phyloP scores from a whole-genome alignment of 345 rosid species.

The Salix caprea region DNA sequence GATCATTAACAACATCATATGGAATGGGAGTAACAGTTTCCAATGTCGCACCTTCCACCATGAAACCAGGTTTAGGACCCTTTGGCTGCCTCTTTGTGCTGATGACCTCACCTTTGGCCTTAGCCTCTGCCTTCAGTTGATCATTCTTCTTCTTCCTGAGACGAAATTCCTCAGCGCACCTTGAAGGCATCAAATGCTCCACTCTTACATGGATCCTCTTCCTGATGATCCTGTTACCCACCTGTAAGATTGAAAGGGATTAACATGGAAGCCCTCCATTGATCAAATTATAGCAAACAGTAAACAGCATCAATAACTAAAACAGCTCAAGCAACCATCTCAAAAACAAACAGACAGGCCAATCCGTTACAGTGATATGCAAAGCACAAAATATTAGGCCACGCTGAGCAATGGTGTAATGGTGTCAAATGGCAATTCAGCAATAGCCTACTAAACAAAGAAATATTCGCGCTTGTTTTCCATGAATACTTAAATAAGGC shows the following conservation, averaged over 20 bases:
- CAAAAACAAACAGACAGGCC: background rate
- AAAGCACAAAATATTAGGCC: background rate
- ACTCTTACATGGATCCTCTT: slow-evolving; percentile 69
- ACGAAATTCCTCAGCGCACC: slow-evolving; percentile 59
- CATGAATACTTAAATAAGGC: background rate
- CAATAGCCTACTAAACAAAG: background rate
- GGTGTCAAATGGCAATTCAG: background rate
- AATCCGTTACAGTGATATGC: background rate
- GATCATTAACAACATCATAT: slow-evolving; percentile 73
- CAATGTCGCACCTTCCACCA: slow-evolving; percentile 70
- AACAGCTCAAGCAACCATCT: background rate
- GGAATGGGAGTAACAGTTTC: slow-evolving; percentile 79
- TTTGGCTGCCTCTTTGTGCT: slow-evolving; percentile 73
- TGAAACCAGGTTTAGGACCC: slow-evolving; percentile 74
- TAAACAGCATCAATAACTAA: background rate
- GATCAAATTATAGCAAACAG: background rate
- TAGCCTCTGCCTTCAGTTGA: slow-evolving; percentile 63
- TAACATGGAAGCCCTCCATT: background rate
- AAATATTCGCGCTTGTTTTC: background rate
- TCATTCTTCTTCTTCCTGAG: slow-evolving; percentile 61
- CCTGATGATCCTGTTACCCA: slow-evolving; percentile 54
- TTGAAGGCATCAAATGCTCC: slow-evolving; percentile 64
- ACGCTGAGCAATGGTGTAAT: background rate
- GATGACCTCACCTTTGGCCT: slow-evolving; percentile 53
- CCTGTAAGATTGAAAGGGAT: slow-evolving; percentile 23